A percentile compares a stretch with the other conserved stretches of the same genome.
Conservation (phyloP, 768 basidiomycete genomes). For the Phallus indusiatus region DNA sequence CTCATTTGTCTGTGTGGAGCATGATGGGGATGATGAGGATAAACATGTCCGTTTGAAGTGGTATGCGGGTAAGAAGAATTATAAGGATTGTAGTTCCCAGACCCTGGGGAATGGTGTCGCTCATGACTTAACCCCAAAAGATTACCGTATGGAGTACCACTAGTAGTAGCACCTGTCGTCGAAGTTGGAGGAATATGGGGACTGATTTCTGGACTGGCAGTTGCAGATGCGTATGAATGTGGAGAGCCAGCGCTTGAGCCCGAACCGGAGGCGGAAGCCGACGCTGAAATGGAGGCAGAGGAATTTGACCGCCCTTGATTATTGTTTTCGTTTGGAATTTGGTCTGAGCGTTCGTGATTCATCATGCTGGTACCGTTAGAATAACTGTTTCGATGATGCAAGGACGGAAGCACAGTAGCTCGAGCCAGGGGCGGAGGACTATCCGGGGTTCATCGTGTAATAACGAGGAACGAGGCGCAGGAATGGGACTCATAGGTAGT, state of each 20-base stretch:
- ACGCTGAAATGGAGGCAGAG: too few species aligned
- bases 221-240: slow-evolving; percentile 17
- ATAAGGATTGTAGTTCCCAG: neutral
- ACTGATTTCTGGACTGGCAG: neutral
- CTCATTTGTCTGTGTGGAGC: neutral
- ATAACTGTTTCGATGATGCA: slow-evolving; percentile 16
- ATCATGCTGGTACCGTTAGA: too few species aligned
- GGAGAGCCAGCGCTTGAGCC: too few species aligned
- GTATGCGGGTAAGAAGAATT: neutral
- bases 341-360: slow-evolving; percentile 21
- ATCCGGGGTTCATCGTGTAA: slow-evolving; percentile 30
- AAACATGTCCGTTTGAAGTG: slow-evolving; percentile 1
- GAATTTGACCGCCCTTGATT: too few species aligned
- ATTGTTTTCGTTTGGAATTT: slow-evolving; percentile 17
- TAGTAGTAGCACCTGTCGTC: neutral
- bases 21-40: slow-evolving; percentile 10
- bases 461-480: slow-evolving; percentile 40
- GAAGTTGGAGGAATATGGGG: neutral
- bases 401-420: slow-evolving; percentile 32
- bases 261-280: too few species aligned
- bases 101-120: neutral
- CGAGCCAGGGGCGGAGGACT: slow-evolving; percentile 39
- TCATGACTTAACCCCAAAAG: slow-evolving; percentile 1
- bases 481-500: slow-evolving; percentile 32
- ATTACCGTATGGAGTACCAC: neutral